Evolutionary conservation across 2,329 filamentous ascomycete species (phyloP).

Genomic region (Pseudogymnoascus sp.): DNA sequence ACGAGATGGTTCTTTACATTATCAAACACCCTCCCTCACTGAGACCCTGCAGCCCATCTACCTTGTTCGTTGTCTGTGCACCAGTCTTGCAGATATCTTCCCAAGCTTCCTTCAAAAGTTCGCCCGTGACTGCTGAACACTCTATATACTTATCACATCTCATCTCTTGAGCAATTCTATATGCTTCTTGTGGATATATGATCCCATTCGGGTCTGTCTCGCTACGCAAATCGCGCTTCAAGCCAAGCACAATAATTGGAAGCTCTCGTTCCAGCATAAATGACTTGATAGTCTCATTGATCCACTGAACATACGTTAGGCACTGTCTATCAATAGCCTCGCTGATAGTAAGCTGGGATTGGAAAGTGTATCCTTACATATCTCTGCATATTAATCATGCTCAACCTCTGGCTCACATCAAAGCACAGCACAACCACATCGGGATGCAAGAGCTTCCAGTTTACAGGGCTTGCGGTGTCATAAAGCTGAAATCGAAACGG

Average conservation of each 20-base stretch:
- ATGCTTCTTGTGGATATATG: conserved; percentile 56
- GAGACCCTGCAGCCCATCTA: conserved; percentile 35
- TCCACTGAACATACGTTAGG: conserved; percentile 43
- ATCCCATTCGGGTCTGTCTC: conserved; percentile 53
- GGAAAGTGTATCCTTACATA: conserved; percentile 35
- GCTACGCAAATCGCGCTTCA: conserved; percentile 53
- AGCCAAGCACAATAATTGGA: conserved; percentile 50
- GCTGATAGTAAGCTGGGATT: background rate
- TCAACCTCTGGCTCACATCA: conserved; percentile 53
- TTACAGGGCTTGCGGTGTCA: conserved; percentile 52
- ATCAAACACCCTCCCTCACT: conserved; percentile 49
- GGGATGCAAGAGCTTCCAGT: conserved; percentile 52
- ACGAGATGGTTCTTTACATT: conserved; percentile 33
- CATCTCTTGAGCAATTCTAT: conserved; percentile 50
- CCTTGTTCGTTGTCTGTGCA: conserved; percentile 39
- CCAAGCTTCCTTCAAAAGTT: conserved; percentile 50
- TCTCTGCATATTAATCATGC: conserved; percentile 51
- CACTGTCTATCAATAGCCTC: background rate
- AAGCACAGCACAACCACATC: conserved; percentile 55
- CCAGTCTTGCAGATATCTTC: conserved; percentile 56
- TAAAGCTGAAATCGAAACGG: conserved; percentile 51
- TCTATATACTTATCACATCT: conserved; percentile 58
- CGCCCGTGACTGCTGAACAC: conserved; percentile 55
- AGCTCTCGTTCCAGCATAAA: conserved; percentile 40
- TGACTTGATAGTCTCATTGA: conserved; percentile 44